Evolutionary conservation across 768 basidiomycete species (phyloP).

Genomic region (Imleria badia): DNA sequence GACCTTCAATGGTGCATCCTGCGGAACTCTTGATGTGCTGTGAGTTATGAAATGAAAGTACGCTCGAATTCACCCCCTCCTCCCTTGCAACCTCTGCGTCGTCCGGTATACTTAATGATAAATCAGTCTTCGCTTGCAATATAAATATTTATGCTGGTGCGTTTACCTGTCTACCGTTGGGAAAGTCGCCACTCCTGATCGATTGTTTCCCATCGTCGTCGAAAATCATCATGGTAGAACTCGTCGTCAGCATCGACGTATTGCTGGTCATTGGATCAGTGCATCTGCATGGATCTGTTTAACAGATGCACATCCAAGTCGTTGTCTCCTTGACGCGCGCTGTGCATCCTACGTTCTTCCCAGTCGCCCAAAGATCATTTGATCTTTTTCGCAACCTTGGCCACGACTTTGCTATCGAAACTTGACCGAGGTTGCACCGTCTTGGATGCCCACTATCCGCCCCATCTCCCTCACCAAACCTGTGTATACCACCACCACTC

Average conservation of each 20-base stretch:
- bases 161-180: background rate
- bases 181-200: background rate
- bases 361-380: background rate
- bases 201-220: background rate
- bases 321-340: background rate
- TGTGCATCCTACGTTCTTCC: background rate
- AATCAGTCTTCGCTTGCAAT: background rate
- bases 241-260: background rate
- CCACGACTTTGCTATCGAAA: background rate
- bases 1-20: background rate
- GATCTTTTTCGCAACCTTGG: background rate
- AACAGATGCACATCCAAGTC: background rate
- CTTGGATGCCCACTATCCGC: background rate
- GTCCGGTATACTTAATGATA: background rate
- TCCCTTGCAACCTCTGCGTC: background rate
- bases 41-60: background rate
- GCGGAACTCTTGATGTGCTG: background rate
- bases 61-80: background rate
- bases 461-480: background rate
- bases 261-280: background rate
- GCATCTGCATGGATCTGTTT: background rate
- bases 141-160: conserved; percentile 3
- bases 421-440: background rate
- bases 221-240: background rate
- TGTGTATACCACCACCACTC: background rate